phyloP scores from a whole-genome alignment of 441 rosid genomes.

The Gossypium davidsonii region DNA sequence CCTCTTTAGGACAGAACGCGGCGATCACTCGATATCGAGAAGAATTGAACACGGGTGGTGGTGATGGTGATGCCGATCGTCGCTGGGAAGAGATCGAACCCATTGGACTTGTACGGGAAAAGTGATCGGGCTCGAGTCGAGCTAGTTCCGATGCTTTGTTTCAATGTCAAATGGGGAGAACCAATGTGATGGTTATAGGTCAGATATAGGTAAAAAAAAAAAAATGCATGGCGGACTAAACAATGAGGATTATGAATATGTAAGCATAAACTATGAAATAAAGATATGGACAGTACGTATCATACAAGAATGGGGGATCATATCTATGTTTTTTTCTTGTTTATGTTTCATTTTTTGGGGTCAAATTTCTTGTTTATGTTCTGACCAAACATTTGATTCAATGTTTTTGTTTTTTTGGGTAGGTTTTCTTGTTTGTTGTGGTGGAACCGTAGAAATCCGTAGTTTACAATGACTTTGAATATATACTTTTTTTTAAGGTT shows the following conservation, averaged over 20 bases:
- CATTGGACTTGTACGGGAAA: slow-evolving; percentile 20
- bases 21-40: slow-evolving; percentile 21
- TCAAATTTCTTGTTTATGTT: too few relatives aligned
- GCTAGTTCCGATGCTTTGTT: neutral
- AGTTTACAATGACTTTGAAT: neutral
- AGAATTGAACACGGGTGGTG: neutral
- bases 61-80: neutral
- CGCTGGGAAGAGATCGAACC: slow-evolving; percentile 20
- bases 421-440: too few relatives aligned
- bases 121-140: neutral
- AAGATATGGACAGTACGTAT: neutral
- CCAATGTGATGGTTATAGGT: neutral
- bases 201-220: neutral
- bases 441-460: neutral
- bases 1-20: slow-evolving; percentile 30
- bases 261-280: slow-evolving; percentile 19
- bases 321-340: slow-evolving; percentile 10
- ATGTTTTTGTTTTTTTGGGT: too few relatives aligned
- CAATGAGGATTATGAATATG: slow-evolving; percentile 15
- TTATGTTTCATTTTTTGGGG: neutral
- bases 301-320: slow-evolving; percentile 3
- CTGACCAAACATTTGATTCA: too few relatives aligned
- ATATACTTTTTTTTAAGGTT: neutral
- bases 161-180: slow-evolving; percentile 16
- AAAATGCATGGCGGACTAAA: slow-evolving; percentile 11